These are phyloP conservation scores for Phialophora chinensis DNA, from an alignment of 2,329 filamentous ascomycete species.

Conservation along the genomic window DNA sequence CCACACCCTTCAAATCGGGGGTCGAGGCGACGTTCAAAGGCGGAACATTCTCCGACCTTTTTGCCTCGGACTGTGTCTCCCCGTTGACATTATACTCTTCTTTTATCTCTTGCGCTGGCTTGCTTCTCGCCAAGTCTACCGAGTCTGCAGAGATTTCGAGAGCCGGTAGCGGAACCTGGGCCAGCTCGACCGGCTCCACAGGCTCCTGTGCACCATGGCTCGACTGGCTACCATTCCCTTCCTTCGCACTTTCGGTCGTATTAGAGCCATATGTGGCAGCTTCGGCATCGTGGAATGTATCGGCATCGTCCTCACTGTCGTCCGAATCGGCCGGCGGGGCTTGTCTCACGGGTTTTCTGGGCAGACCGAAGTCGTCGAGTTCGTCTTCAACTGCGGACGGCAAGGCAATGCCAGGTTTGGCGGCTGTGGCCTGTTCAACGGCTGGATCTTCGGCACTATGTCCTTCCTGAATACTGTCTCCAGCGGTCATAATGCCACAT, in stretches of 20 bases:
- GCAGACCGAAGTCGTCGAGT: slow-evolving; percentile 74
- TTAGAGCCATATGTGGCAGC: slow-evolving; percentile 36
- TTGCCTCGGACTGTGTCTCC: not conserved
- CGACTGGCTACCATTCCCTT: not conserved
- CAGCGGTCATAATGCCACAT: slow-evolving; percentile 35
- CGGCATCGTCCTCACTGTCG: slow-evolving; percentile 50
- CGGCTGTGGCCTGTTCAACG: not conserved
- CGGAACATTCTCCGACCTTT: not conserved
- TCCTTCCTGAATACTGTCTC: slow-evolving; percentile 20
- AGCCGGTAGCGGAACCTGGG: not conserved
- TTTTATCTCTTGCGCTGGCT: slow-evolving; percentile 4
- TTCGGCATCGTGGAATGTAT: slow-evolving; percentile 47
- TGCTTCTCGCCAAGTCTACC: not conserved
- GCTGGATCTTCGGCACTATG: slow-evolving; percentile 10
- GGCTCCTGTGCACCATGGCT: slow-evolving; percentile 1
- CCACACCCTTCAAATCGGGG: slow-evolving; percentile 34
- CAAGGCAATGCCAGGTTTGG: not conserved
- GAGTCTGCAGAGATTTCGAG: not conserved
- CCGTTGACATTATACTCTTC: not conserved
- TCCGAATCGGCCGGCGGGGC: slow-evolving; percentile 24
- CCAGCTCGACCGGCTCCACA: slow-evolving; percentile 2
- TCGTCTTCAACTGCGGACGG: slow-evolving; percentile 46
- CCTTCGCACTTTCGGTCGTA: slow-evolving; percentile 27
- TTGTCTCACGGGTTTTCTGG: slow-evolving; percentile 53
- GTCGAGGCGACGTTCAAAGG: slow-evolving; percentile 26